These are phyloP conservation scores for Pseudonitzschia delicatissima DNA, from an alignment of 108 stramenopile genomes.

Conservation along the genomic window DNA sequence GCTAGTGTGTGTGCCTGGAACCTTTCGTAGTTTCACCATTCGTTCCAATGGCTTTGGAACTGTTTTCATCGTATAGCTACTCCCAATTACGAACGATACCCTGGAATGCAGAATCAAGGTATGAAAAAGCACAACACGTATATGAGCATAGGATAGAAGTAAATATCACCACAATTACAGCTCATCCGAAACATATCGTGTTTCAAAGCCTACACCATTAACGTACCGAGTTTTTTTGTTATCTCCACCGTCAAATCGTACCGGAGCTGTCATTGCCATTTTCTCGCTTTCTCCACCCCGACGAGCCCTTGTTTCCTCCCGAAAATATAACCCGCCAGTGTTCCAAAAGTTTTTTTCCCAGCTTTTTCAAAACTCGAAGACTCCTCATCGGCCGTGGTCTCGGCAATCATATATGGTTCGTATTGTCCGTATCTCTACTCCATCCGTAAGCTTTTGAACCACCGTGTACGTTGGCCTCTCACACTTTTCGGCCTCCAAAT, in stretches of 20 bases:
- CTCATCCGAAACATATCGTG: no score
- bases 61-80: slow-evolving; percentile 52
- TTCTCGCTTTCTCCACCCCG: slow-evolving; percentile 33
- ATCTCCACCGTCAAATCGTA: slow-evolving; percentile 31
- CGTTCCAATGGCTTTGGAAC: slow-evolving; percentile 50
- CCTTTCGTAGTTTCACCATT: slow-evolving; percentile 36
- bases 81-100: slow-evolving; percentile 65
- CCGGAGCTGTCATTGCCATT: slow-evolving; percentile 69
- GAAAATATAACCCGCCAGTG: slow-evolving; percentile 64
- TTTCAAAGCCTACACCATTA: no score
- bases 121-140: background rate
- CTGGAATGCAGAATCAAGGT: slow-evolving; percentile 19
- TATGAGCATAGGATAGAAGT: background rate
- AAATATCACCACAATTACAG: no score
- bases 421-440: slow-evolving; percentile 58
- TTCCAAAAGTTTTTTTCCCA: slow-evolving; percentile 39
- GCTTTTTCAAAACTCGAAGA: slow-evolving; percentile 38
- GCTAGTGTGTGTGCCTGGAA: slow-evolving; percentile 55
- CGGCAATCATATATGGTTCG: slow-evolving; percentile 61
- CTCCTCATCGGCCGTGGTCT: slow-evolving; percentile 45
- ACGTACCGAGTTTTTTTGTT: slow-evolving; percentile 10
- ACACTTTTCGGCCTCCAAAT: slow-evolving; percentile 44
- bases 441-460: slow-evolving; percentile 35
- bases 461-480: slow-evolving; percentile 55
- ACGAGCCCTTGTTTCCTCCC: slow-evolving; percentile 49